Base-by-base conservation (phyloP, 805 yeast genomes). In the Kluyveromyces starmeri region DNA sequence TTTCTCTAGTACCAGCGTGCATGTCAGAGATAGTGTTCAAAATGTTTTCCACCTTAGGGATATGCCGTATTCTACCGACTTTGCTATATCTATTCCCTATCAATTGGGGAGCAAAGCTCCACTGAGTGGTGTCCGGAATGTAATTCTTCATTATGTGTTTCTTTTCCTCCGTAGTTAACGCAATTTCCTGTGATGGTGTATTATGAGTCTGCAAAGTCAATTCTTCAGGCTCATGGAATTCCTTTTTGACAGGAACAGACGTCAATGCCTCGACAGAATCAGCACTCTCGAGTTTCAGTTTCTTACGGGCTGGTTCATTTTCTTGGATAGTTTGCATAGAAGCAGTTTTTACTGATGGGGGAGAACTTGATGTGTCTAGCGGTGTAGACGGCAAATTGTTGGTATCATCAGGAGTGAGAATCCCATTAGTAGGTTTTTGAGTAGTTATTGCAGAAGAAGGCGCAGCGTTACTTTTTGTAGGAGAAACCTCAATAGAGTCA, bases 111-210 rank as follows among this genome's bases (percentile, higher is more conserved):
- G 46, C 37, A 13, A 20, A 13, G 19, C 33, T 20, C 33, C 33
- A 30, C 3, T 20, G 33, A n/a, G 22, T 7, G 8, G 25, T 30
- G 18, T 30, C 33, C 16, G 33, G 33, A 2, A 43, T 35, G 26
- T 56, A 55, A 17, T 50, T 28, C 6, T 34, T 36, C 17, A 41
- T 38, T 25, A 56, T 52, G 31, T 41, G 48, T 10, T 10, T 23
- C 26, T 23, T 12, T 23, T 23, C 26, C n/a, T 23, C 14, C n/a
- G 5, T 23, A 14, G 26, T 23, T 12, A 23, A 14, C n/a, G n/a
- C n/a, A n/a, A n/a, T n/a, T n/a, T n/a, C n/a, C n/a, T n/a, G n/a
- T n/a, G n/a, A n/a, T n/a, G n/a, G n/a, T n/a, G n/a, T n/a, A n/a
- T n/a, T n/a, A n/a, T n/a, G n/a, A n/a, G n/a, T n/a, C n/a, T n/a